Conservation (phyloP, 306 rosid species). For the Morella rubra region DNA sequence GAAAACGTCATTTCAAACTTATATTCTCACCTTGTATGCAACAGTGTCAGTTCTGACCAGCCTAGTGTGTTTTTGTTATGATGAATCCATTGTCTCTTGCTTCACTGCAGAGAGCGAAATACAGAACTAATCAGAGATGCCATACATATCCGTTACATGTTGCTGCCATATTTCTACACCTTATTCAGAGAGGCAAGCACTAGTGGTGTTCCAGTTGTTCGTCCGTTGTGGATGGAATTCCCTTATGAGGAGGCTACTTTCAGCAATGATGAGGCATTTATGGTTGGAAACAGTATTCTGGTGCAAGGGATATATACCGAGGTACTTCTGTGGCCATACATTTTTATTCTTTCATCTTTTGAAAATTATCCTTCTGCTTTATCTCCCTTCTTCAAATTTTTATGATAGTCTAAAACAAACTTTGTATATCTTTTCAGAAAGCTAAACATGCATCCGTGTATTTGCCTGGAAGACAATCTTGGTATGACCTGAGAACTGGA, state of each 20-base stretch:
- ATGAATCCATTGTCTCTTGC: conserved; percentile 22
- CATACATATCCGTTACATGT: conserved; percentile 73
- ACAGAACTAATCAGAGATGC: conserved; percentile 82
- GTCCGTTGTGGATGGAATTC: conserved; percentile 99
- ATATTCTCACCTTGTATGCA: conserved; percentile 4
- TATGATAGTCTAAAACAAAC: conserved; percentile 12
- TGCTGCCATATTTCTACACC: conserved; percentile 90
- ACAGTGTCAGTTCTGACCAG: conserved; percentile 17
- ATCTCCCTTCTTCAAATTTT: background rate
- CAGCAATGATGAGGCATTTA: conserved; percentile 88
- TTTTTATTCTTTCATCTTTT: background rate
- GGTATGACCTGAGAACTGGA: conserved; percentile 87
- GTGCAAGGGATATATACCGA: conserved; percentile 91
- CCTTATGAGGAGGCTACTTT: conserved; percentile 90
- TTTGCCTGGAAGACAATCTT: conserved; percentile 84
- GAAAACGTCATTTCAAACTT: background rate
- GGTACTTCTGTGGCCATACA: conserved; percentile 45
- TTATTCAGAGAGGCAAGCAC: conserved; percentile 87
- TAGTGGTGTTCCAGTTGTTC: conserved; percentile 80
- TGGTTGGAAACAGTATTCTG: conserved; percentile 89
- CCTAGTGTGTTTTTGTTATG: conserved; percentile 15
- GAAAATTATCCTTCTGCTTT: background rate
- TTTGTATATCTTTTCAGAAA: conserved; percentile 42
- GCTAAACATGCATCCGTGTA: conserved; percentile 75
- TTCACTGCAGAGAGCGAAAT: conserved; percentile 68